Evolutionary conservation across 2,329 filamentous ascomycete genomes (phyloP).

Genomic region (Bisporella sp.): DNA sequence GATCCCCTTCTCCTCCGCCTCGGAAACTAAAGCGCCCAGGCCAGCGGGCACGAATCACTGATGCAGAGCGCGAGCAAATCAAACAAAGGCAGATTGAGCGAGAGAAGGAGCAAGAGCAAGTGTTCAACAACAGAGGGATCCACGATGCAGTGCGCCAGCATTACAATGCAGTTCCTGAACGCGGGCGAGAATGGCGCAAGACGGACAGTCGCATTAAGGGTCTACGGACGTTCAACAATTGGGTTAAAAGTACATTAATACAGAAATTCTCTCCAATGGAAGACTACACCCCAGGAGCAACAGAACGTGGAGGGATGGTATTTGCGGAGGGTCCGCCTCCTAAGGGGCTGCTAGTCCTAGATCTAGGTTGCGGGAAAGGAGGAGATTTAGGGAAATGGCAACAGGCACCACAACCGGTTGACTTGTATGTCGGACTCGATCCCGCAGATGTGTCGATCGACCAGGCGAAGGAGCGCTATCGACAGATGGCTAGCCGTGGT

Average conservation of each 20-base stretch:
- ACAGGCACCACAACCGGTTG: slow-evolving; percentile 82
- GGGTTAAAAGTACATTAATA: slow-evolving; percentile 96
- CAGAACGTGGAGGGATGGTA: slow-evolving; percentile 38
- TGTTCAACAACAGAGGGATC: slow-evolving; percentile 43
- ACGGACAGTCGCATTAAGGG: slow-evolving; percentile 95
- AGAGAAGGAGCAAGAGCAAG: slow-evolving; percentile 40
- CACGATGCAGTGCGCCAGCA: slow-evolving; percentile 87
- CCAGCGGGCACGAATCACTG: slow-evolving; percentile 58
- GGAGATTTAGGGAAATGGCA: slow-evolving; percentile 96
- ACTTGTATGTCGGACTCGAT: slow-evolving; percentile 89
- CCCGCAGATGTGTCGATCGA: slow-evolving; percentile 88
- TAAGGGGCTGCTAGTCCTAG: slow-evolving; percentile 71
- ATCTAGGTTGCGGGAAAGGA: slow-evolving; percentile 95
- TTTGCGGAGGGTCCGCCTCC: slow-evolving; percentile 24
- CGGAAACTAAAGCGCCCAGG: slow-evolving; percentile 66
- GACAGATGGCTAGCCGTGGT: slow-evolving; percentile 58
- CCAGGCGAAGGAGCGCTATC: slow-evolving; percentile 81
- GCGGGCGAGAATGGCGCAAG: slow-evolving; percentile 88
- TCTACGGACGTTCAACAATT: slow-evolving; percentile 92
- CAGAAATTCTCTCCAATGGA: slow-evolving; percentile 89
- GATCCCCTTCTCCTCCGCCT: slow-evolving; percentile 30
- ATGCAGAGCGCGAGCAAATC: slow-evolving; percentile 60
- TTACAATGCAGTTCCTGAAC: slow-evolving; percentile 93
- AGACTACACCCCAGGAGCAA: slow-evolving; percentile 57
- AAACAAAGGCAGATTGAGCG: slow-evolving; percentile 50